Evolutionary conservation across 2,329 filamentous ascomycete species (phyloP).

Genomic region (Coleophoma crateriformis): DNA sequence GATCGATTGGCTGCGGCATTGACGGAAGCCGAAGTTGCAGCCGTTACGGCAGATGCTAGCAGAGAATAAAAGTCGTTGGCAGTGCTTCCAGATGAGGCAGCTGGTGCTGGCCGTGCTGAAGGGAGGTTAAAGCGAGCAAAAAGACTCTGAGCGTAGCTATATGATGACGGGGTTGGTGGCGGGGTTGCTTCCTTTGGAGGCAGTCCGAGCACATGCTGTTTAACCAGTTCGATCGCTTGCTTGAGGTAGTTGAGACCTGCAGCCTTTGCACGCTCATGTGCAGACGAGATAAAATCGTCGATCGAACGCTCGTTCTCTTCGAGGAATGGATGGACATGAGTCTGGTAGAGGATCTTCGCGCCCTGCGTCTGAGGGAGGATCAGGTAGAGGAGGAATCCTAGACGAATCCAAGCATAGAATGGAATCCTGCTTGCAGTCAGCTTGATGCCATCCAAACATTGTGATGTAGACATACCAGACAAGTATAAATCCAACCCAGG

Average conservation of each 20-base stretch:
- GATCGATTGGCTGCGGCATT: constrained; percentile 18
- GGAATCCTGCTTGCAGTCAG: constrained; percentile 56
- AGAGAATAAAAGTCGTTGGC: constrained; percentile 70
- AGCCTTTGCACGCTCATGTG: constrained; percentile 72
- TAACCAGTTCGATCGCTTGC: constrained; percentile 63
- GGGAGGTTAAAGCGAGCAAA: constrained; percentile 85
- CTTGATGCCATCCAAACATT: not conserved
- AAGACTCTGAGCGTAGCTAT: constrained; percentile 70
- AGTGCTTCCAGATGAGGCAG: constrained; percentile 32
- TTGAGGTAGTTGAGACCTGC: constrained; percentile 74
- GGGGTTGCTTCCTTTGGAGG: constrained; percentile 46
- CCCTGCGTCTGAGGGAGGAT: constrained; percentile 97
- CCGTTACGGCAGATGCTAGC: constrained; percentile 66
- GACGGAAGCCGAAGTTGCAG: constrained; percentile 27
- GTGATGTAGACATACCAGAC: constrained; percentile 54
- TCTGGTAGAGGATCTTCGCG: constrained; percentile 77
- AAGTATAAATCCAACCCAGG: constrained; percentile 82
- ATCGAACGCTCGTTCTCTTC: constrained; percentile 81
- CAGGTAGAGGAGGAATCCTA: constrained; percentile 85
- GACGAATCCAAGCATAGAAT: constrained; percentile 88
- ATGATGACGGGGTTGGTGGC: constrained; percentile 39
- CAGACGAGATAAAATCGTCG: constrained; percentile 79
- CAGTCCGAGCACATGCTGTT: constrained; percentile 74
- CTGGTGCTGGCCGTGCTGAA: constrained; percentile 46
- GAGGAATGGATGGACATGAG: constrained; percentile 83